Evolutionary conservation across 2,329 filamentous ascomycete genomes (phyloP).

Genomic region (Beauveria rudraprayagi): DNA sequence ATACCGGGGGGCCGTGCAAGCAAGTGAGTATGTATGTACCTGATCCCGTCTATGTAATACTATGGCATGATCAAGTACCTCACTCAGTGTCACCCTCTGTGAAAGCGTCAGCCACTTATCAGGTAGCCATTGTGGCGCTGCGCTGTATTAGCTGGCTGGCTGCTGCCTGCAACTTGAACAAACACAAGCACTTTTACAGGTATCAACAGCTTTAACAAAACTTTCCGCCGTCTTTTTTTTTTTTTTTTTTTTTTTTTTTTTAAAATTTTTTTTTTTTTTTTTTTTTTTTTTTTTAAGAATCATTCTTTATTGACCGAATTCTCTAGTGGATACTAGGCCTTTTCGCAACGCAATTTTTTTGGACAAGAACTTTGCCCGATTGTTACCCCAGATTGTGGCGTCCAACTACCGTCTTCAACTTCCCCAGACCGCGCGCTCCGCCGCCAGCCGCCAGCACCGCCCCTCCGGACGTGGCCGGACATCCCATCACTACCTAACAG

Average conservation of each 20-base stretch:
- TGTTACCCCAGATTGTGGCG: background rate
- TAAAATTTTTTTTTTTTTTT: background rate
- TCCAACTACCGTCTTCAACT: background rate
- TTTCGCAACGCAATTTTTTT: background rate
- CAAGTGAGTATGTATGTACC: background rate
- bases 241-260: too few relatives aligned
- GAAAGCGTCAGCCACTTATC: background rate
- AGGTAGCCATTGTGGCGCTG: background rate
- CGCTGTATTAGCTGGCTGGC: background rate
- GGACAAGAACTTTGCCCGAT: background rate
- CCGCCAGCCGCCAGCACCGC: background rate
- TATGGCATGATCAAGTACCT: background rate
- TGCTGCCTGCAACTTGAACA: too few relatives aligned
- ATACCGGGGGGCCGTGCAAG: background rate
- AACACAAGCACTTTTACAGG: too few relatives aligned
- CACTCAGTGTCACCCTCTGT: background rate
- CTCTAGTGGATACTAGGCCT: background rate
- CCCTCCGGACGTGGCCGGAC: background rate
- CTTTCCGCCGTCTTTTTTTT: background rate
- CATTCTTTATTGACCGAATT: background rate
- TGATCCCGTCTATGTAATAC: background rate
- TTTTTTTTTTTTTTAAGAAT: too few relatives aligned
- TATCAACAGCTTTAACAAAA: too few relatives aligned
- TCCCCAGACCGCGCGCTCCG: background rate
- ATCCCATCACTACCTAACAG: background rate